Evolutionary conservation across 805 yeast species (phyloP), one percentile per base, ranked within the genome.

Genomic region (Candida fluviatilis): DNA sequence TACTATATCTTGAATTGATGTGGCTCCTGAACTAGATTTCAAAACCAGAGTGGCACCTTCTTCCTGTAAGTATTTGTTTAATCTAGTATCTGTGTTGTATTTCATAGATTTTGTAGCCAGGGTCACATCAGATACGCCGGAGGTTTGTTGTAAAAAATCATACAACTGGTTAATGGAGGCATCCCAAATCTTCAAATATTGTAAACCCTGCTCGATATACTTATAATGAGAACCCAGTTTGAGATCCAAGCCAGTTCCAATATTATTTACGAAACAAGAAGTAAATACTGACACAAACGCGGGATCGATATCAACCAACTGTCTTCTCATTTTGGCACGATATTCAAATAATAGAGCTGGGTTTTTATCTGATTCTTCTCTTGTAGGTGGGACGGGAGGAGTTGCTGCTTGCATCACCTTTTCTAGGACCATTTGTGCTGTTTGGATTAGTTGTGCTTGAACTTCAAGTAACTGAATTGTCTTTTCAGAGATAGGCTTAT

Each of bases 331-430:
- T 11, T 42, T 37, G 6, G 41, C 32, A 19, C 49, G 46, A 37
- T 58, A 58, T 5, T 38, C 38, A 5, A 29, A 41, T 18, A 56
- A 36, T 5, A 49, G 31, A 16, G 41, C 48, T 1, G 64, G 59
- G 34, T 54, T 39, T 28, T 40, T 38, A n/a, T 41, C 43, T 1
- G 42, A 54, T 26, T 55, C 53, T 27, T 51, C 59, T 35, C 51
- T 51, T 4, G 60, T 51, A 12, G 68, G 68, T 11, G 68, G 64
- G 11, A 26, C 41, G 1, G 69, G 67, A 2, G 71, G 69, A 5
- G 45, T 56, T 14, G 71, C 64, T 3, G 49, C 53, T 2, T 31
- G 35, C 12, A 56, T 28, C 3, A 59, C 58, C 36, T 60, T 61
- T 1, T 45, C 46, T 31, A 60, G 48, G 5, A 66, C 50, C 26